A percentile compares a stretch with the other conserved stretches of the same genome.
These are phyloP conservation scores for Prunus mira DNA, from an alignment of 306 rosid genomes.

Conservation along the genomic window DNA sequence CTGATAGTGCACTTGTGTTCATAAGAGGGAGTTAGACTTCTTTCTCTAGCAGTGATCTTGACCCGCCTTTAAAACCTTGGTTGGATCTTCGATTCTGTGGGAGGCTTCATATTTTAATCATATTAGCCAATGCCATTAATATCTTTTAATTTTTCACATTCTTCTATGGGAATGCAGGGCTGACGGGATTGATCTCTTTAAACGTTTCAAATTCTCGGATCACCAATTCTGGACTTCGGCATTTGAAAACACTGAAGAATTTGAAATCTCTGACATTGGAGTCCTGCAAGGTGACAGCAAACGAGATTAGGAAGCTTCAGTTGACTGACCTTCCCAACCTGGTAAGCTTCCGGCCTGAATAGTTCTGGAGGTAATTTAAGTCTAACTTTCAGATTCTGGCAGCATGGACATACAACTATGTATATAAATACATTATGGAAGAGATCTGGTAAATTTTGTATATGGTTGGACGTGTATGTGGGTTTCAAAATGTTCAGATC, in stretches of 20 bases:
- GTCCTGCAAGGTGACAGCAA: constrained; percentile 73
- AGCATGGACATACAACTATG: constrained; percentile 8
- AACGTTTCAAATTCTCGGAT: constrained; percentile 74
- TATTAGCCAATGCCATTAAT: neutral
- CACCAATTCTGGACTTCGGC: constrained; percentile 62
- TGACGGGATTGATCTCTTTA: constrained; percentile 70
- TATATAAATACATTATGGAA: constrained; percentile 16
- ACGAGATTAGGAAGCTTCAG: constrained; percentile 73
- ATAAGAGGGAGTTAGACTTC: neutral
- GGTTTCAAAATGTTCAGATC: neutral
- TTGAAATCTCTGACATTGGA: constrained; percentile 83
- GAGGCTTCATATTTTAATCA: neutral
- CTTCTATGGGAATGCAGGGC: constrained; percentile 53
- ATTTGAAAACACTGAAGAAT: constrained; percentile 74
- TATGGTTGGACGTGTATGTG: constrained; percentile 9
- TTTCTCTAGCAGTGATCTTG: neutral
- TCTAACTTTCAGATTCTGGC: constrained; percentile 5
- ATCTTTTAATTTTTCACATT: constrained; percentile 8
- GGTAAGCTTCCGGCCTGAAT: constrained; percentile 86
- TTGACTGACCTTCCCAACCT: constrained; percentile 67
- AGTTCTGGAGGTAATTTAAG: constrained; percentile 15
- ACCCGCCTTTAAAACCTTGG: neutral
- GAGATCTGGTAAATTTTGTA: constrained; percentile 5
- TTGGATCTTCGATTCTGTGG: neutral
- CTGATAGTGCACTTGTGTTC: neutral